Conservation (phyloP, 345 rosid genomes). For the Anacardium occidentale region DNA sequence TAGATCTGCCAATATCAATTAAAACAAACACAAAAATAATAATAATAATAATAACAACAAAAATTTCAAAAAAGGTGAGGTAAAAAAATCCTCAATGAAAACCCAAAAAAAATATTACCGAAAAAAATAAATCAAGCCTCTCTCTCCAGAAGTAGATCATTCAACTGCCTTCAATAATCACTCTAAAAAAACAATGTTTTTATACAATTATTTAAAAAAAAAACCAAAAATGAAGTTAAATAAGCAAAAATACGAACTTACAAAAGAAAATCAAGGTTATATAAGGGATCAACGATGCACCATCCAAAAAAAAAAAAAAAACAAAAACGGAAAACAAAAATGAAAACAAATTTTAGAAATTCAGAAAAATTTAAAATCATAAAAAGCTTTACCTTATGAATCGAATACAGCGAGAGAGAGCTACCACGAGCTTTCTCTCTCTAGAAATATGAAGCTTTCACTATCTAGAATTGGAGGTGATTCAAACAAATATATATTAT, state of each 20-base stretch:
- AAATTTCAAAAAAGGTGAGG: constrained; percentile 24
- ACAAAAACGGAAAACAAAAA: not conserved
- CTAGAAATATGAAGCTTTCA: constrained; percentile 3
- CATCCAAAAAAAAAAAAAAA: too few species aligned
- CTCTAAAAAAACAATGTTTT: constrained; percentile 20
- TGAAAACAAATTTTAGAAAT: constrained; percentile 10
- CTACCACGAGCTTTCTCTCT: constrained; percentile 30
- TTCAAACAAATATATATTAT: not conserved
- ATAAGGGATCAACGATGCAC: constrained; percentile 27
- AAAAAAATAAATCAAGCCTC: constrained; percentile 8
- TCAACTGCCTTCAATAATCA: constrained; percentile 24
- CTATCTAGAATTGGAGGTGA: not conserved
- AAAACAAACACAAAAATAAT: constrained; percentile 1
- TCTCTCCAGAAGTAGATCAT: constrained; percentile 41
- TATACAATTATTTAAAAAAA: constrained; percentile 5
- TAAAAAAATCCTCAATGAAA: constrained; percentile 15
- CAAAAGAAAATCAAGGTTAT: constrained; percentile 29
- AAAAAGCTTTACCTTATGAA: constrained; percentile 38
- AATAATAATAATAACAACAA: too few species aligned
- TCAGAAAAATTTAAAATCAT: constrained; percentile 11
- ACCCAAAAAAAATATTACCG: constrained; percentile 7
- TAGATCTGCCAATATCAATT: constrained; percentile 57
- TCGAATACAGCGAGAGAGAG: constrained; percentile 30
- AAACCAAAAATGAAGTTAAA: constrained; percentile 6
- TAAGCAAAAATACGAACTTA: constrained; percentile 1